Evolutionary conservation across 164 flowering plant species (phyloP).

Genomic region (Cinnamomum chago): DNA sequence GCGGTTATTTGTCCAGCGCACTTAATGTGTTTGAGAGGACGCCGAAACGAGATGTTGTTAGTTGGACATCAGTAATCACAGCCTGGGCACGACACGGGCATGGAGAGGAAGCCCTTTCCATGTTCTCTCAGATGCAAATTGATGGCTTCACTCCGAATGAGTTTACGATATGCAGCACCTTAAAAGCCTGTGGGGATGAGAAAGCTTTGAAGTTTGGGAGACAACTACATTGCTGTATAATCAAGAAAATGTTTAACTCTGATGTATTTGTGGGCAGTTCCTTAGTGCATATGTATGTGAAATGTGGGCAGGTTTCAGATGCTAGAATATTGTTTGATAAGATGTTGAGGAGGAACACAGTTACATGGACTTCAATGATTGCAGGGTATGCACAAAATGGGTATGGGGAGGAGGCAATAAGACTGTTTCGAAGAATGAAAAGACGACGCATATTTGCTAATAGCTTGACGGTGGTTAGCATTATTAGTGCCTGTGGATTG

Average conservation of each 20-base stretch:
- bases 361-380: slow-evolving; percentile 86
- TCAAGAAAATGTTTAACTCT: slow-evolving; percentile 47
- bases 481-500: slow-evolving; percentile 74
- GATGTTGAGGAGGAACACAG: slow-evolving; percentile 65
- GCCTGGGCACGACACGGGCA: slow-evolving; percentile 58
- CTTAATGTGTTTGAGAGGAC: slow-evolving; percentile 49
- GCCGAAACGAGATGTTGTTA: slow-evolving; percentile 57
- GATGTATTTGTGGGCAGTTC: slow-evolving; percentile 76
- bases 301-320: slow-evolving; percentile 53
- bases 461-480: slow-evolving; percentile 62
- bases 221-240: slow-evolving; percentile 59
- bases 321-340: slow-evolving; percentile 53
- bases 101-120: slow-evolving; percentile 40
- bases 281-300: slow-evolving; percentile 70
- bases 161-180: slow-evolving; percentile 56
- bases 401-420: slow-evolving; percentile 68
- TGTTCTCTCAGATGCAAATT: slow-evolving; percentile 49
- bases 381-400: slow-evolving; percentile 76
- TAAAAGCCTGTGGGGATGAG: slow-evolving; percentile 77
- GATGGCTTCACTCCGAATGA: slow-evolving; percentile 58
- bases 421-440: slow-evolving; percentile 59
- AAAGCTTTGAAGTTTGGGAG: slow-evolving; percentile 54
- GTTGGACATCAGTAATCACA: slow-evolving; percentile 73
- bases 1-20: slow-evolving; percentile 48
- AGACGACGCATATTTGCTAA: slow-evolving; percentile 51